These are phyloP conservation scores for Paecilomyces sp. DNA, from an alignment of 2,329 filamentous ascomycete species.

Conservation along the genomic window DNA sequence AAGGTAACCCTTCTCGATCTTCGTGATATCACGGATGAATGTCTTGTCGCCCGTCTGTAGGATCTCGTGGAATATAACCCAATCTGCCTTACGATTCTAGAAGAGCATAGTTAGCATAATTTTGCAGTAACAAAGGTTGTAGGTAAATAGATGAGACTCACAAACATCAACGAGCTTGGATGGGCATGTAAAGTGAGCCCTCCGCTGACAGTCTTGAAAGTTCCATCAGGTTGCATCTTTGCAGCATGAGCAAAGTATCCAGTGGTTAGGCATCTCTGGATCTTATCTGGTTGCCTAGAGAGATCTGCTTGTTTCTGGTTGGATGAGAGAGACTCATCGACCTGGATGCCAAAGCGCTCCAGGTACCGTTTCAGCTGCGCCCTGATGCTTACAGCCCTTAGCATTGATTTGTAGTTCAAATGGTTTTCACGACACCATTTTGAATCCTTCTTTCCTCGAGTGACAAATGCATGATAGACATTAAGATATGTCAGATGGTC, in stretches of 20 bases:
- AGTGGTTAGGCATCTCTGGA: constrained; percentile 75
- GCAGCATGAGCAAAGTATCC: constrained; percentile 93
- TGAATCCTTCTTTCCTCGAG: constrained; percentile 71
- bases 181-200: constrained; percentile 75
- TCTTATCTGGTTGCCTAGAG: constrained; percentile 58
- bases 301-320: constrained; percentile 23
- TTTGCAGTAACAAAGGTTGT: not conserved
- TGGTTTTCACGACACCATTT: constrained; percentile 83
- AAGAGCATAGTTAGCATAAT: not conserved
- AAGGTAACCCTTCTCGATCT: constrained; percentile 89
- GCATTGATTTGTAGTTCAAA: constrained; percentile 80
- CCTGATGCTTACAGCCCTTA: constrained; percentile 74
- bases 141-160: constrained; percentile 28
- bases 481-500: constrained; percentile 91
- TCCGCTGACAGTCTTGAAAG: constrained; percentile 77
- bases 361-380: constrained; percentile 81
- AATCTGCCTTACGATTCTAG: constrained; percentile 83
- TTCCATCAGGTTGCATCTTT: constrained; percentile 88
- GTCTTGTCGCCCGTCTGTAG: constrained; percentile 84
- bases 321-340: constrained; percentile 52
- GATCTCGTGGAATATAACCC: constrained; percentile 92
- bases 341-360: constrained; percentile 70
- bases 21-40: constrained; percentile 86
- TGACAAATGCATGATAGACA: constrained; percentile 83
- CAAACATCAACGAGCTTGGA: constrained; percentile 86